Base-by-base conservation (phyloP, 768 basidiomycete species). In the Lentinula aciculospora region DNA sequence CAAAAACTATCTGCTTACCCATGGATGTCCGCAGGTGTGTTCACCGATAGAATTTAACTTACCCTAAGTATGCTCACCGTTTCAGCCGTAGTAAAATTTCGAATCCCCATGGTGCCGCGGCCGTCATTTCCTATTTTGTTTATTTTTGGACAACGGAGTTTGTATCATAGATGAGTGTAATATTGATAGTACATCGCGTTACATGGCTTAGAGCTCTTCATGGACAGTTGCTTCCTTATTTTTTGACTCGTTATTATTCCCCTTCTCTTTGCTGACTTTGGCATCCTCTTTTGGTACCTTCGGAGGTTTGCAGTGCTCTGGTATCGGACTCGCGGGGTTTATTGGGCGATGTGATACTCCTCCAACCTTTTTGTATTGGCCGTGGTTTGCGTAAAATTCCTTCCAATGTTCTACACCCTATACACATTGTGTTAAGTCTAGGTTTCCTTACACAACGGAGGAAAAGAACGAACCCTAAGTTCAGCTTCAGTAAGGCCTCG, bases 371-470 rank as follows among this genome's bases (percentile, higher is more conserved):
- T 65, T 63, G 69, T 98, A 98, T 58, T 83, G 80, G 65, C 89
- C 85, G 69, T 93, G 89, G 9, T 89, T 82, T 0, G 76, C 71
- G 66, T 94, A 98, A 76, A 94, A 98, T 21, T 81, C 76, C 72
- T 94, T 95, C 95, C 95, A 98, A 62, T 94, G 86, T 48, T 81
- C 70, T 23, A 97, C 73, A 59, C 89, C 74, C 92, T 96, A 58
- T 53, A 53, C 31, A 44, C 12, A 54, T 21, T 23, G n/a, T 55
- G 37, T 40, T 45, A 25, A 29, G 17, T 40, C 5, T 23, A 36
- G 8, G 27, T 3, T 25, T 13, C 12, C 15, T 19, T 5, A 19
- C 28, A 19, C 25, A 6, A 23, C 13, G 49, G 4, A 17, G 53
- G 4, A 39, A 25, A 19, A 19, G 39, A 53, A 74, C 83, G 64